Percentiles rank a stretch among this genome's conserved stretches.
Conservation (phyloP, 345 rosid genomes). For the Carallia pectinifolia region DNA sequence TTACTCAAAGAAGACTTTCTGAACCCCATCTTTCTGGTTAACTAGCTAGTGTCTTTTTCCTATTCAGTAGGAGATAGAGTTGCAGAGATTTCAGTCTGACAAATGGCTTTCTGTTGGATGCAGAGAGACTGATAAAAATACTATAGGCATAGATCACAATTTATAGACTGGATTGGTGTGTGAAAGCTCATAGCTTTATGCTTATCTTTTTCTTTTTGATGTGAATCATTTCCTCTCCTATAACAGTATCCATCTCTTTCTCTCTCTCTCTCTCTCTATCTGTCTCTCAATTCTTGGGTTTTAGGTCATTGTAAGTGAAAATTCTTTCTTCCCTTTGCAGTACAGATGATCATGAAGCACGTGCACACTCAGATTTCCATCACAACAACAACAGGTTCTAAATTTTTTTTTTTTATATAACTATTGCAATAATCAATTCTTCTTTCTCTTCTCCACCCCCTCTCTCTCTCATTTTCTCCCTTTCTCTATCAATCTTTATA, state of each 20-base stretch:
- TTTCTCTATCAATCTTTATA: slow-evolving; percentile 20
- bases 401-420: slow-evolving; percentile 24
- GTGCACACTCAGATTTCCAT: slow-evolving; percentile 67
- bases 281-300: slow-evolving; percentile 12
- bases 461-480: slow-evolving; percentile 16
- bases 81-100: slow-evolving; percentile 73
- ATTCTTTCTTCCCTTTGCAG: slow-evolving; percentile 36
- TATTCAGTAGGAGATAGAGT: slow-evolving; percentile 39
- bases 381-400: slow-evolving; percentile 66
- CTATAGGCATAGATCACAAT: slow-evolving; percentile 8
- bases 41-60: slow-evolving; percentile 10
- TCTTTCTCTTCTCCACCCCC: slow-evolving; percentile 9
- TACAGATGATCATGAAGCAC: slow-evolving; percentile 69
- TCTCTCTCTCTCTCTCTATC: slow-evolving; percentile 19
- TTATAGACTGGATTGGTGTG: slow-evolving; percentile 24
- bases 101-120: slow-evolving; percentile 26
- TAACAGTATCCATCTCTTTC: slow-evolving; percentile 11
- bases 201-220: neutral
- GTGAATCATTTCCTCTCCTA: slow-evolving; percentile 7
- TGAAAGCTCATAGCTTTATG: neutral
- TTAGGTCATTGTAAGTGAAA: slow-evolving; percentile 23
- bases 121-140: slow-evolving; percentile 10
- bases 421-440: slow-evolving; percentile 48
- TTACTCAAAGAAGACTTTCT: slow-evolving; percentile 34
- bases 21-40: slow-evolving; percentile 27